Conservation (phyloP, 163 green algal species). For the Chloroidium sp. region DNA sequence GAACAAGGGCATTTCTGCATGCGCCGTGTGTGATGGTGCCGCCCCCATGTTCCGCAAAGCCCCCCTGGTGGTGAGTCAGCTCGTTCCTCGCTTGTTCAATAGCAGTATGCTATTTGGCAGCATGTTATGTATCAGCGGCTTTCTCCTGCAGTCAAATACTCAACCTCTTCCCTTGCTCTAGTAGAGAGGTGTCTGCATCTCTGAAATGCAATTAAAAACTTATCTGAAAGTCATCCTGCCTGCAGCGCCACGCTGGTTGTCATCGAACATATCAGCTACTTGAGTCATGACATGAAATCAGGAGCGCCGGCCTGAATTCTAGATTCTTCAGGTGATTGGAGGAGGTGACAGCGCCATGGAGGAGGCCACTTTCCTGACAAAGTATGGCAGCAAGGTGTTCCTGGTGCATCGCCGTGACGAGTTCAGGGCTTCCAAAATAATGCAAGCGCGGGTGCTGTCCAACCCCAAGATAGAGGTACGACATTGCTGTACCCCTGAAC, state of each 20-base stretch:
- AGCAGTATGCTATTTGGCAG: no score
- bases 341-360: constrained; percentile 89
- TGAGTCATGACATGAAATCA: background rate
- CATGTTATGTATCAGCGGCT: no score
- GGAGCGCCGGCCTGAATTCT: background rate
- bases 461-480: constrained; percentile 77
- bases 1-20: constrained; percentile 86
- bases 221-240: no score
- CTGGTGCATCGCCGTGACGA: constrained; percentile 78
- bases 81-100: no score
- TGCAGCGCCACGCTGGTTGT: no score
- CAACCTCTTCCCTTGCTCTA: no score
- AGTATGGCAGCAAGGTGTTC: constrained; percentile 82
- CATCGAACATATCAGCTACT: background rate
- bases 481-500: background rate
- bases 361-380: constrained; percentile 84
- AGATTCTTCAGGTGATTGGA: constrained; percentile 75
- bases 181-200: no score
- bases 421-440: constrained; percentile 81
- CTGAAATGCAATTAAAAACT: no score
- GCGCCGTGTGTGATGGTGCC: constrained; percentile 87
- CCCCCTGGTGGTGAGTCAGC: no score
- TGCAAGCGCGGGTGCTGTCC: constrained; percentile 65
- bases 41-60: constrained; percentile 72
- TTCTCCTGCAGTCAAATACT: no score